Evolutionary conservation across 345 rosid species (phyloP).

Genomic region (Populus davidiana): DNA sequence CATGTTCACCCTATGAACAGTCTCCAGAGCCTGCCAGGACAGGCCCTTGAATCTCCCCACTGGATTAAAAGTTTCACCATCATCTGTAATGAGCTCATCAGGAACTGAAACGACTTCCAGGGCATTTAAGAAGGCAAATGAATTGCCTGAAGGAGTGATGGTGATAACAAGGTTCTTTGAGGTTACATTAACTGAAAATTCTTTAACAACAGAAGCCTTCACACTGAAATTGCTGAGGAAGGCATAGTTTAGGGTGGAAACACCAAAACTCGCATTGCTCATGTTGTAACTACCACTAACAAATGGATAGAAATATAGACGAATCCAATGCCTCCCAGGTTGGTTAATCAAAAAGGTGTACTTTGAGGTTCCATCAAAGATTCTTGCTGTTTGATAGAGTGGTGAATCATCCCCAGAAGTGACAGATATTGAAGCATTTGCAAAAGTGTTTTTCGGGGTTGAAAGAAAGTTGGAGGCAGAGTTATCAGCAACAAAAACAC

Average conservation of each 20-base stretch:
- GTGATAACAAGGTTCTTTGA: constrained; percentile 51
- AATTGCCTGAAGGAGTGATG: constrained; percentile 49
- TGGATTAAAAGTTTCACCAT: constrained; percentile 24
- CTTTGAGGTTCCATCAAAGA: constrained; percentile 56
- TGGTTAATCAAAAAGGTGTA: constrained; percentile 53
- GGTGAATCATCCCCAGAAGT: constrained; percentile 38
- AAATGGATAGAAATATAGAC: constrained; percentile 77
- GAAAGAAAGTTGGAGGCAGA: constrained; percentile 51
- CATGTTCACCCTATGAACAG: constrained; percentile 78
- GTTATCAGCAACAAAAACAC: constrained; percentile 62
- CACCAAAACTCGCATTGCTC: constrained; percentile 57
- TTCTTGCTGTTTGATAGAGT: constrained; percentile 73
- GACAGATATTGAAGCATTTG: constrained; percentile 33
- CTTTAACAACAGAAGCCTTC: constrained; percentile 45
- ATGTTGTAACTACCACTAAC: constrained; percentile 43
- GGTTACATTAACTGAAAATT: constrained; percentile 57
- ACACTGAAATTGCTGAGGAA: constrained; percentile 51
- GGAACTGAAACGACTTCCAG: constrained; percentile 82
- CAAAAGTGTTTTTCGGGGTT: constrained; percentile 41
- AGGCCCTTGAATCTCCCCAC: constrained; percentile 41
- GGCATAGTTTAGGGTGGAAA: constrained; percentile 48
- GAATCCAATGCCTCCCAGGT: constrained; percentile 81
- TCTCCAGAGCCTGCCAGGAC: constrained; percentile 62
- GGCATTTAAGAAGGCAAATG: constrained; percentile 72
- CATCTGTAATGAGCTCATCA: constrained; percentile 47